These are phyloP conservation scores for Sporothrix phasma DNA, from an alignment of 2,329 filamentous ascomycete genomes.

Conservation along the genomic window DNA sequence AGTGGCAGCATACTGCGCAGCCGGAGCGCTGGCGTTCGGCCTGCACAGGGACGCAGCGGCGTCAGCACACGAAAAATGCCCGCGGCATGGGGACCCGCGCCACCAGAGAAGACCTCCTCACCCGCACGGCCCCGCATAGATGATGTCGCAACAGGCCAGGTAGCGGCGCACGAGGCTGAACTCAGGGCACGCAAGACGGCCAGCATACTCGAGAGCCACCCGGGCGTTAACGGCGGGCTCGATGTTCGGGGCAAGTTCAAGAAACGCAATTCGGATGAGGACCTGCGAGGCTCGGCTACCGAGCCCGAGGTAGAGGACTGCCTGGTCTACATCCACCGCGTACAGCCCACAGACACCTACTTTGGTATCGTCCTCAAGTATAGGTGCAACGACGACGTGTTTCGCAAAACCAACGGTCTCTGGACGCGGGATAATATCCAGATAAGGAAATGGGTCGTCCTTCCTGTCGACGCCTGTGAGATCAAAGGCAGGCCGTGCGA, in stretches of 20 bases:
- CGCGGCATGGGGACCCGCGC: constrained; percentile 41
- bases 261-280: constrained; percentile 58
- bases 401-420: constrained; percentile 81
- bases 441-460: constrained; percentile 64
- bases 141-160: constrained; percentile 42
- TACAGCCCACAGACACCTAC: constrained; percentile 74
- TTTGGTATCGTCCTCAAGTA: constrained; percentile 86
- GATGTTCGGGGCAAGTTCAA: constrained; percentile 50
- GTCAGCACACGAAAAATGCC: constrained; percentile 21
- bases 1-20: constrained; percentile 25
- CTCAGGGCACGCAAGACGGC: constrained; percentile 47
- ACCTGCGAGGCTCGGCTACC: constrained; percentile 24
- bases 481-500: constrained; percentile 64
- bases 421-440: constrained; percentile 93
- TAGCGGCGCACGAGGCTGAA: constrained; percentile 43
- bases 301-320: constrained; percentile 54
- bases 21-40: constrained; percentile 26
- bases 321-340: constrained; percentile 82
- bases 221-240: constrained; percentile 48
- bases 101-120: constrained; percentile 26
- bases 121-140: constrained; percentile 29
- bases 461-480: constrained; percentile 84
- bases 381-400: constrained; percentile 70
- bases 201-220: constrained; percentile 51
- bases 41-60: constrained; percentile 16